Evolutionary conservation across 768 basidiomycete genomes (phyloP), one percentile per base, ranked within the genome.

Genomic region (Tulasnella sp.): DNA sequence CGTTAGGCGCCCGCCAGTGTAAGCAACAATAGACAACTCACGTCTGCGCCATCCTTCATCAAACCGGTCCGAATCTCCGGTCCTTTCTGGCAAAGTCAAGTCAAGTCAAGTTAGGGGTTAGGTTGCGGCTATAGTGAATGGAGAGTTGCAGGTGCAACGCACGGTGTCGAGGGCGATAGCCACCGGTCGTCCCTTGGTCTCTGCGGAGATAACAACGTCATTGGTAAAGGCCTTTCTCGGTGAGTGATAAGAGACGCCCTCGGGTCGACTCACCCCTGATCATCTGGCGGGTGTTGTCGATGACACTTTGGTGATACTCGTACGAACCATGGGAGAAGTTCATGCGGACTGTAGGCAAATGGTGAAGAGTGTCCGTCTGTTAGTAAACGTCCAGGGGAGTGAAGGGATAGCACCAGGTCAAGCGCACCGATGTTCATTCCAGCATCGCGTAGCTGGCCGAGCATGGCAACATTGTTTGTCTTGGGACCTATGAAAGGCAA

Each of bases 251-350:
- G 37, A 38, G 36, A 38, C 25, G 40, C 25, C 49, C 71, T 71
- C 22, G 17, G 71, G 37, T 45, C 9, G 40, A 82, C 89, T 80
- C 79, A 95, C 94, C 85, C 58, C 89, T 89, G 74, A 94, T 88
- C 86, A 92, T 91, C 82, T 90, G 91, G 81, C 96, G 88, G 71
- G 95, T 92, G 87, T 99, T 99, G 86, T 99, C 96, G 82, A 99
- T 95, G 80, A 99, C 97, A 79, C 93, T 96, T 86, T 99, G 96
- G 85, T 99, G 97, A 83, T 97, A 99, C 81, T 96, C 95, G 84
- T 99, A 96, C 76, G 91, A 92, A 68, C 97, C 97, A 89, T 99
- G 97, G 74, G 97, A 99, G 84, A 99, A 99, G 88, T 99, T 99
- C 97, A 99, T 99, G 85, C 97, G 96, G 79, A 99, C 97, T 98